phyloP scores from a whole-genome alignment of 1,284 basidiomycete genomes.

The Porogramme epimiltina region DNA sequence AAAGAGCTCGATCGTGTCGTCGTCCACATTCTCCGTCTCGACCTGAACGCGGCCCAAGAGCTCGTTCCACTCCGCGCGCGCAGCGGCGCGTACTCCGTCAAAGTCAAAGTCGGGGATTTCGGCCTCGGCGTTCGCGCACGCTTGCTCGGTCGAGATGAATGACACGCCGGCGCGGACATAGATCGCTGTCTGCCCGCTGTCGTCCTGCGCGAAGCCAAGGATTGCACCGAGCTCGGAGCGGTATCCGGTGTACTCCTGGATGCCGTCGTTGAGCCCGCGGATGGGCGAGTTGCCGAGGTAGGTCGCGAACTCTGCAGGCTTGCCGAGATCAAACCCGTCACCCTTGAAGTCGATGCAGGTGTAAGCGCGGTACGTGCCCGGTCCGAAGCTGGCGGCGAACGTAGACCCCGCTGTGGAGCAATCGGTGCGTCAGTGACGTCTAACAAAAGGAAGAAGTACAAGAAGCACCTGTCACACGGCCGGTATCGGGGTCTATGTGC shows the following conservation, averaged over 20 bases:
- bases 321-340: slow-evolving; percentile 46
- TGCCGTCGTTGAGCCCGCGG: slow-evolving; percentile 2
- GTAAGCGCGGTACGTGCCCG: slow-evolving; percentile 58
- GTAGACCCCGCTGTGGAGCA: slow-evolving; percentile 38
- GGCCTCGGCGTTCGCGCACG: slow-evolving; percentile 58
- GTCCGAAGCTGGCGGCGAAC: slow-evolving; percentile 53
- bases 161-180: slow-evolving; percentile 61
- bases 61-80: slow-evolving; percentile 56
- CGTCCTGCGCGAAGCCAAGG: slow-evolving; percentile 48
- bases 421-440: neutral
- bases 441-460: too few relatives aligned
- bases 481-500: slow-evolving; percentile 46
- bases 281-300: slow-evolving; percentile 53
- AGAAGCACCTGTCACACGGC: slow-evolving; percentile 41
- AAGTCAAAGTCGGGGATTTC: slow-evolving; percentile 67
- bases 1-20: slow-evolving; percentile 53
- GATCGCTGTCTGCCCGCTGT: slow-evolving; percentile 40
- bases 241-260: slow-evolving; percentile 11
- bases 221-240: slow-evolving; percentile 48
- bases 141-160: slow-evolving; percentile 59
- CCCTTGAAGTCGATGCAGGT: slow-evolving; percentile 64
- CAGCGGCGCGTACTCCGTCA: slow-evolving; percentile 43
- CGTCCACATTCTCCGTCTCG: slow-evolving; percentile 46
- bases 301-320: slow-evolving; percentile 52
- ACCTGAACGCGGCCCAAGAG: slow-evolving; percentile 56